A percentile compares a stretch with the other conserved stretches of the same genome.
phyloP scores from a whole-genome alignment of 176 grass and related monocot species.

The Puya raimondii region DNA sequence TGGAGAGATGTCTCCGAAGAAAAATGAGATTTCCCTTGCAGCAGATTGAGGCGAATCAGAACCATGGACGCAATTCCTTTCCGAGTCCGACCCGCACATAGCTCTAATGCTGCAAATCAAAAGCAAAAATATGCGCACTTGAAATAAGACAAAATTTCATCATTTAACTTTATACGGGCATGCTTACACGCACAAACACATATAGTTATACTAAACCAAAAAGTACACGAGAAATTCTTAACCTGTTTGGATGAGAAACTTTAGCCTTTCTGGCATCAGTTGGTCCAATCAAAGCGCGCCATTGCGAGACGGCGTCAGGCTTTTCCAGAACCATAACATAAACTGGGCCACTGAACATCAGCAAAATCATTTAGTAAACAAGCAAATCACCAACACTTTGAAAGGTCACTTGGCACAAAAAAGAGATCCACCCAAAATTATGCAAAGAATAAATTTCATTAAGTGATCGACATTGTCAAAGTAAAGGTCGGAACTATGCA shows the following conservation, averaged over 20 bases:
- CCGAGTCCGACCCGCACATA: constrained; percentile 58
- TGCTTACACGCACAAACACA: too few species aligned
- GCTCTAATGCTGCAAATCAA: constrained; percentile 68
- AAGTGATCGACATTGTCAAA: background rate
- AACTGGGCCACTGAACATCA: constrained; percentile 58
- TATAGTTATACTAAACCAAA: background rate
- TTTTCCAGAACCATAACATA: constrained; percentile 71
- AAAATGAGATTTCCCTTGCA: constrained; percentile 72
- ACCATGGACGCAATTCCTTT: constrained; percentile 92
- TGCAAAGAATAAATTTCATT: background rate
- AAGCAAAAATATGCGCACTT: background rate
- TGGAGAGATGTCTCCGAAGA: constrained; percentile 50
- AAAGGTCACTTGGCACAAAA: background rate
- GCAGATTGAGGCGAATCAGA: constrained; percentile 78
- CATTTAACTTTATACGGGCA: background rate
- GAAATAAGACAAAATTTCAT: background rate
- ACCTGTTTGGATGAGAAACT: constrained; percentile 72
- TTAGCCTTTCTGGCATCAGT: constrained; percentile 78
- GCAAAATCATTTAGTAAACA: constrained; percentile 15
- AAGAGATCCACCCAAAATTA: background rate
- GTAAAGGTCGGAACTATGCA: background rate
- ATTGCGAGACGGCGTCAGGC: constrained; percentile 47
- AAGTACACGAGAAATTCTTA: background rate
- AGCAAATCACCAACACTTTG: background rate
- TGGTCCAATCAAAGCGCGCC: constrained; percentile 82